phyloP scores from a whole-genome alignment of 305 asterid species.

The Rubia tinctorum region DNA sequence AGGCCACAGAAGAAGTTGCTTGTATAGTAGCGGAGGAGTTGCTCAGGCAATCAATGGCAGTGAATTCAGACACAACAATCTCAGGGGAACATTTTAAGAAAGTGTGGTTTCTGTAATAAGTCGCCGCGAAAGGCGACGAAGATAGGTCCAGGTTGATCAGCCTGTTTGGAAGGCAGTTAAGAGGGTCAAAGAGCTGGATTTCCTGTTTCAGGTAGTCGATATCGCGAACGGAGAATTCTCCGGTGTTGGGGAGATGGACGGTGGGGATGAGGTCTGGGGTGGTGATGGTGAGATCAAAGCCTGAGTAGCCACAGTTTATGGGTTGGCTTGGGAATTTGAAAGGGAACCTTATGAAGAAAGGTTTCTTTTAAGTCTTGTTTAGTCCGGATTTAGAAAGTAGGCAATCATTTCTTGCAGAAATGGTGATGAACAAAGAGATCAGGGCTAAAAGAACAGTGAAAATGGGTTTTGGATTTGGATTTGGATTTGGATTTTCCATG shows the following conservation, averaged over 20 bases:
- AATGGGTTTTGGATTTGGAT: conserved; percentile 17
- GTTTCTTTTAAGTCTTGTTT: neutral
- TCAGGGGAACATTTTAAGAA: conserved; percentile 53
- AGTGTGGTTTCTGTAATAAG: conserved; percentile 36
- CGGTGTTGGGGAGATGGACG: conserved; percentile 42
- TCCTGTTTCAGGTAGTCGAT: conserved; percentile 49
- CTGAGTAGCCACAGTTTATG: conserved; percentile 49
- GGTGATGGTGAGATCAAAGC: conserved; percentile 38
- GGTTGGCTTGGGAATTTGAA: conserved; percentile 36
- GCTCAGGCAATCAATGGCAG: conserved; percentile 55
- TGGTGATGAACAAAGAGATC: conserved; percentile 20
- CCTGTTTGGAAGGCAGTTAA: conserved; percentile 46
- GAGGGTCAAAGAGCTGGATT: conserved; percentile 48
- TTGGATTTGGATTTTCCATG: conserved; percentile 43
- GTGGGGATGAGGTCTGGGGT: neutral
- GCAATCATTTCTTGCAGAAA: neutral
- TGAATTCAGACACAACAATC: conserved; percentile 9
- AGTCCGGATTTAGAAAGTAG: neutral
- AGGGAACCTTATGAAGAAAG: conserved; percentile 45
- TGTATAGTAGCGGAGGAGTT: conserved; percentile 40
- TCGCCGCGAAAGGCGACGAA: conserved; percentile 41
- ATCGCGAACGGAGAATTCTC: conserved; percentile 41
- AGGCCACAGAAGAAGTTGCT: conserved; percentile 37
- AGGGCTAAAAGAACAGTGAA: conserved; percentile 26
- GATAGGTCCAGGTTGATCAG: conserved; percentile 41